Percentiles rank a stretch among this genome's conserved stretches.
Evolutionary conservation across 2,329 filamentous ascomycete species (phyloP).

Genomic region (Boeremia exigua): DNA sequence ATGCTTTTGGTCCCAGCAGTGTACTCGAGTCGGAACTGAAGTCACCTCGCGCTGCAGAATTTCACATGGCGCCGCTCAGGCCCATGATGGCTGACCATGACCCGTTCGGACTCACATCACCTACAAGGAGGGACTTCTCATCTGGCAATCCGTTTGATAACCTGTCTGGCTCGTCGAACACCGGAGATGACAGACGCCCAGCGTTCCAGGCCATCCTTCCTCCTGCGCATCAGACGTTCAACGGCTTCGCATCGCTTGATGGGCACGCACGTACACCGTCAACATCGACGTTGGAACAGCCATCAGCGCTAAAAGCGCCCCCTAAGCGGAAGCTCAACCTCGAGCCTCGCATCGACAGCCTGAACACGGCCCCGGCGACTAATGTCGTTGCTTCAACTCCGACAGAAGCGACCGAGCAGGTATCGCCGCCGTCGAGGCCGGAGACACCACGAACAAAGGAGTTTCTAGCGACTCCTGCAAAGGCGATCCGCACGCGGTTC

Average conservation of each 20-base stretch:
- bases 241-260: conserved; percentile 46
- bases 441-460: conserved; percentile 22
- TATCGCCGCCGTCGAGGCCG: conserved; percentile 21
- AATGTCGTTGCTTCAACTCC: conserved; percentile 18
- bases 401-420: conserved; percentile 12
- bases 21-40: conserved; percentile 46
- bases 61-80: conserved; percentile 48
- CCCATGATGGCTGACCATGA: conserved; percentile 42
- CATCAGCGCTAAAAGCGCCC: conserved; percentile 15
- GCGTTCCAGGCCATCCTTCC: conserved; percentile 47
- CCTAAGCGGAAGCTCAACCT: conserved; percentile 17
- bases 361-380: conserved; percentile 28
- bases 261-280: conserved; percentile 39
- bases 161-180: conserved; percentile 23
- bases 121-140: conserved; percentile 51
- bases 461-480: conserved; percentile 41
- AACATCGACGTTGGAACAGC: conserved; percentile 15
- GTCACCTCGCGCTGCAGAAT: conserved; percentile 44
- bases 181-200: conserved; percentile 37
- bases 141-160: conserved; percentile 35
- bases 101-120: conserved; percentile 48
- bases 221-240: conserved; percentile 41
- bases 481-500: conserved; percentile 44
- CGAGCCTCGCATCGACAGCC: conserved; percentile 32
- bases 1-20: conserved; percentile 28